Percentiles rank a stretch among this genome's conserved stretches.
Evolutionary conservation across 768 basidiomycete genomes (phyloP).

Genomic region (Punctularia strigosozonata): DNA sequence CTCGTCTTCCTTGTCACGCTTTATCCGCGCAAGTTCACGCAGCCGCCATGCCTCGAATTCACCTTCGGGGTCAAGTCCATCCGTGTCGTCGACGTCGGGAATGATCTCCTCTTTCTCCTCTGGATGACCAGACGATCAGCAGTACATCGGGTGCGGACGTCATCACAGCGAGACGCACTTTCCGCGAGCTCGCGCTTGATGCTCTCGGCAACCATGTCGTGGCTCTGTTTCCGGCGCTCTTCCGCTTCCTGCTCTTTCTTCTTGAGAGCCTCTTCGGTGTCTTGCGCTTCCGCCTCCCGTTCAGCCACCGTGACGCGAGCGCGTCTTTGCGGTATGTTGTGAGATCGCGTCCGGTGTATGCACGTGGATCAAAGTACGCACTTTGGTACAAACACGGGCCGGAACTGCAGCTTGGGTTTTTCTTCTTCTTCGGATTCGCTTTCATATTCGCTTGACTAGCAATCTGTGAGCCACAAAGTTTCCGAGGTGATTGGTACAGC

Average conservation of each 20-base stretch:
- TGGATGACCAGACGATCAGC: slow-evolving; percentile 18
- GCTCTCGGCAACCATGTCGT: slow-evolving; percentile 89
- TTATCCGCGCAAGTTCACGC: slow-evolving; percentile 86
- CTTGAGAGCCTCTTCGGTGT: slow-evolving; percentile 63
- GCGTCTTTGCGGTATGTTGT: slow-evolving; percentile 34
- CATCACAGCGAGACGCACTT: slow-evolving; percentile 66
- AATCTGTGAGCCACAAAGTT: no score
- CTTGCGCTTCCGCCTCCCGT: slow-evolving; percentile 51
- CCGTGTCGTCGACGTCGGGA: slow-evolving; percentile 91
- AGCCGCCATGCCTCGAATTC: slow-evolving; percentile 97
- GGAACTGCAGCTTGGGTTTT: slow-evolving; percentile 62
- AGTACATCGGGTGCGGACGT: not conserved
- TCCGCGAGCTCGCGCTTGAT: slow-evolving; percentile 85
- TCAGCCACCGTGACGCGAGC: slow-evolving; percentile 65
- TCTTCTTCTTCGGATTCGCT: slow-evolving; percentile 68
- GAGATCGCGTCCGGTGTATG: not conserved
- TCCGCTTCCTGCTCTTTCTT: slow-evolving; percentile 67
- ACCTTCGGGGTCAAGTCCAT: slow-evolving; percentile 75
- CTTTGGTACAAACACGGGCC: slow-evolving; percentile 96
- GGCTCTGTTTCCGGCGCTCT: slow-evolving; percentile 78
- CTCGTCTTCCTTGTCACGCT: slow-evolving; percentile 87
- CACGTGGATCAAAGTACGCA: slow-evolving; percentile 27
- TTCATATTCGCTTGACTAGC: slow-evolving; percentile 78
- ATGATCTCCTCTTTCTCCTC: slow-evolving; percentile 81
- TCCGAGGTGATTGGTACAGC: no score